Conservation (phyloP, 148 eudicot species). For the Cornus suecica region DNA sequence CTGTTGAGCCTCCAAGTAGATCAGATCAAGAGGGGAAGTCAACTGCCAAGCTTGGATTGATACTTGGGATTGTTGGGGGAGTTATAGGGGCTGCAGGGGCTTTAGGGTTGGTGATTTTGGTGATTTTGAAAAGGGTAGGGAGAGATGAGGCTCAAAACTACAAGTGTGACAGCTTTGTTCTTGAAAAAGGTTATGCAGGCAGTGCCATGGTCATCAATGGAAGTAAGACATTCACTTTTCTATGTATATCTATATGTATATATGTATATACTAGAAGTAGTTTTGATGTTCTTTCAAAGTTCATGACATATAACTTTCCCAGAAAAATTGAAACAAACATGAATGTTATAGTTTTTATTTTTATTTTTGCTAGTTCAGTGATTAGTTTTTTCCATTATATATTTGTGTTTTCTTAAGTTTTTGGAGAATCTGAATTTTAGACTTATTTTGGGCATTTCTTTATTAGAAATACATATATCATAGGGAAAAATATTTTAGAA, state of each 20-base stretch:
- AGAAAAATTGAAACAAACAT: too few relatives aligned
- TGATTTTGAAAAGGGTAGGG: conserved; percentile 29
- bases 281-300: too few relatives aligned
- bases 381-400: too few relatives aligned
- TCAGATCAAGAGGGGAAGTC: conserved; percentile 16
- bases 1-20: conserved; percentile 55
- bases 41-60: conserved; percentile 47
- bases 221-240: conserved; percentile 41
- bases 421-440: too few relatives aligned
- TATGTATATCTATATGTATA: background rate
- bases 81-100: conserved; percentile 36
- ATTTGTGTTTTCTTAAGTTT: too few relatives aligned
- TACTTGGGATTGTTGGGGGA: conserved; percentile 64
- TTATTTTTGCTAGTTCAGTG: too few relatives aligned
- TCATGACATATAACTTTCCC: too few relatives aligned
- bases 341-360: too few relatives aligned
- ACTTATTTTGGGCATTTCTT: too few relatives aligned
- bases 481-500: too few relatives aligned
- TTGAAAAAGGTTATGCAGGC: conserved; percentile 34
- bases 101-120: conserved; percentile 40
- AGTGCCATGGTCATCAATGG: conserved; percentile 43
- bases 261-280: too few relatives aligned
- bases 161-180: conserved; percentile 42
- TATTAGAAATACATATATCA: too few relatives aligned
- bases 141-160: conserved; percentile 17